phyloP scores from a whole-genome alignment of 768 basidiomycete species.

The Tulasnella sp. region DNA sequence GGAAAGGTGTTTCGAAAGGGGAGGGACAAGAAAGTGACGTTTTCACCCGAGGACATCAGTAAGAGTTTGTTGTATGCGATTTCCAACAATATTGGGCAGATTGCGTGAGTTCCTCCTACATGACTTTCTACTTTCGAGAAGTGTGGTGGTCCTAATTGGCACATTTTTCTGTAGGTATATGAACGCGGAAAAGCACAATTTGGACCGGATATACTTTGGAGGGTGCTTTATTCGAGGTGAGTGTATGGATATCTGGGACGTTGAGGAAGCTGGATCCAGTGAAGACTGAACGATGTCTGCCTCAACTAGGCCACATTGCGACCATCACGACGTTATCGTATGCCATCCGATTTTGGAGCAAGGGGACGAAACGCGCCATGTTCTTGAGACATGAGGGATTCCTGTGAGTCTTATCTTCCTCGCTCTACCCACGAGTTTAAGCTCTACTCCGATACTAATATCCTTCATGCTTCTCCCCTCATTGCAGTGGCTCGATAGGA shows the following conservation, averaged over 20 bases:
- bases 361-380: constrained; percentile 89
- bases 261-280: too few species aligned
- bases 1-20: constrained; percentile 94
- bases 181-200: constrained; percentile 97
- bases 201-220: constrained; percentile 97
- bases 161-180: constrained; percentile 58
- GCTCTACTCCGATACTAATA: too few species aligned
- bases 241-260: constrained; percentile 21
- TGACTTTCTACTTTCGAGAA: not conserved
- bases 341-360: constrained; percentile 99
- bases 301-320: constrained; percentile 71
- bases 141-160: not conserved
- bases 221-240: constrained; percentile 96
- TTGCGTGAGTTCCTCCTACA: constrained; percentile 65
- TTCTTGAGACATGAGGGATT: constrained; percentile 98
- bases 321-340: constrained; percentile 97
- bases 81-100: constrained; percentile 98
- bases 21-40: constrained; percentile 56
- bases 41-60: constrained; percentile 88
- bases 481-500: constrained; percentile 73
- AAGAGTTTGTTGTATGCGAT: constrained; percentile 90
- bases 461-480: not conserved
- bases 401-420: constrained; percentile 47
- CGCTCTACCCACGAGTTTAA: too few species aligned
- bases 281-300: not conserved